Conservation (phyloP, 805 yeast species). For the Gaillardinia entomophila region DNA sequence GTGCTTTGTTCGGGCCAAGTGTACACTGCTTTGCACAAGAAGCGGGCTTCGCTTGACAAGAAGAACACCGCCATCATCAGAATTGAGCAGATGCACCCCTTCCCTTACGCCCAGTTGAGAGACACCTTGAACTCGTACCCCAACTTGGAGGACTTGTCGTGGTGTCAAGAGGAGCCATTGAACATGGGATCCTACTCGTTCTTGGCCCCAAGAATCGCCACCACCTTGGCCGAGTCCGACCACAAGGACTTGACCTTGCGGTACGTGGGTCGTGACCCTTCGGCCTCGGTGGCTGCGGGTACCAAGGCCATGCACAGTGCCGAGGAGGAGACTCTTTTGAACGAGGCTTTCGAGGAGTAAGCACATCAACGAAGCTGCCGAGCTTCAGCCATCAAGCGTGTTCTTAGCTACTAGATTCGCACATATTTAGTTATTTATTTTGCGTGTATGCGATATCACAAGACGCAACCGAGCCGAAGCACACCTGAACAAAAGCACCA, state of each 20-base stretch:
- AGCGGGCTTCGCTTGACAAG: slow-evolving; percentile 70
- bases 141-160: slow-evolving; percentile 79
- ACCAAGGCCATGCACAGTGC: slow-evolving; percentile 76
- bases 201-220: slow-evolving; percentile 76
- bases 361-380: too few relatives aligned
- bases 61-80: slow-evolving; percentile 83
- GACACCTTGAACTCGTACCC: slow-evolving; percentile 79
- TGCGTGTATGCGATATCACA: too few relatives aligned
- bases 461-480: too few relatives aligned
- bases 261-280: slow-evolving; percentile 97
- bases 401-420: too few relatives aligned
- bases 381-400: too few relatives aligned
- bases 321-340: slow-evolving; percentile 84
- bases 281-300: slow-evolving; percentile 91
- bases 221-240: slow-evolving; percentile 71
- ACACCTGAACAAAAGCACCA: too few relatives aligned
- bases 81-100: slow-evolving; percentile 95
- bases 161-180: slow-evolving; percentile 98
- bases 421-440: too few relatives aligned
- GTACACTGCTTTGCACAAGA: slow-evolving; percentile 84
- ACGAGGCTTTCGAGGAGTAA: slow-evolving; percentile 44
- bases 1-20: slow-evolving; percentile 92
- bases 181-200: slow-evolving; percentile 90
- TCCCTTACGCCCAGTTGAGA: slow-evolving; percentile 94
- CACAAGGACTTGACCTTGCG: slow-evolving; percentile 58